These are phyloP conservation scores for Heliocybe sulcata DNA, from an alignment of 1,284 basidiomycete species.

Conservation along the genomic window DNA sequence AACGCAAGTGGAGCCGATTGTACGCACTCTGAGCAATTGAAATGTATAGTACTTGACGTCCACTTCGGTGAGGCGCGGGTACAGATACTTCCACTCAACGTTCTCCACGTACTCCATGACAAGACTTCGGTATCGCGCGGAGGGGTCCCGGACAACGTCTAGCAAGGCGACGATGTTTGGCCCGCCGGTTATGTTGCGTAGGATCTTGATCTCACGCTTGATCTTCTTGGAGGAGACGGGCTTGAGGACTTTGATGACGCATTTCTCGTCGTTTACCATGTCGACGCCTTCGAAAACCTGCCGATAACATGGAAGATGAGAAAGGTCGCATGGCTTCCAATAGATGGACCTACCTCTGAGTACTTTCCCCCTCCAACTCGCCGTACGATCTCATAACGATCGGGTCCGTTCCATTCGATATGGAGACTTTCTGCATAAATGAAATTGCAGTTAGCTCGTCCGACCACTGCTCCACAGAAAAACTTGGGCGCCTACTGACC, in stretches of 20 bases:
- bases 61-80: slow-evolving; percentile 66
- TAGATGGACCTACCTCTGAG: slow-evolving; percentile 45
- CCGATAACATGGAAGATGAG: slow-evolving; percentile 2
- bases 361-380: slow-evolving; percentile 80
- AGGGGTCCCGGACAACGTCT: slow-evolving; percentile 77
- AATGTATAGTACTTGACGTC: slow-evolving; percentile 85
- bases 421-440: slow-evolving; percentile 51
- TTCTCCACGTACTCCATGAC: slow-evolving; percentile 84
- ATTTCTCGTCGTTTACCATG: slow-evolving; percentile 70
- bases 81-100: slow-evolving; percentile 80
- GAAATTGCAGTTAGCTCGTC: slow-evolving; percentile 4
- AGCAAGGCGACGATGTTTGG: slow-evolving; percentile 79
- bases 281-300: slow-evolving; percentile 86
- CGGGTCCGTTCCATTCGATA: slow-evolving; percentile 71
- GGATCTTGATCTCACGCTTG: slow-evolving; percentile 89
- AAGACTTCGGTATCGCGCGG: slow-evolving; percentile 76
- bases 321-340: neutral
- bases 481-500: slow-evolving; percentile 21
- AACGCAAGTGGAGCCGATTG: neutral
- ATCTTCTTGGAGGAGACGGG: slow-evolving; percentile 92
- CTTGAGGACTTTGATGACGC: slow-evolving; percentile 88
- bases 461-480: neutral
- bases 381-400: slow-evolving; percentile 76
- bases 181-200: slow-evolving; percentile 82
- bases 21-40: slow-evolving; percentile 69